A percentile compares a stretch with the other conserved stretches of the same genome.
Evolutionary conservation across 2,329 filamentous ascomycete species (phyloP).

Genomic region (Fusarium nanum): DNA sequence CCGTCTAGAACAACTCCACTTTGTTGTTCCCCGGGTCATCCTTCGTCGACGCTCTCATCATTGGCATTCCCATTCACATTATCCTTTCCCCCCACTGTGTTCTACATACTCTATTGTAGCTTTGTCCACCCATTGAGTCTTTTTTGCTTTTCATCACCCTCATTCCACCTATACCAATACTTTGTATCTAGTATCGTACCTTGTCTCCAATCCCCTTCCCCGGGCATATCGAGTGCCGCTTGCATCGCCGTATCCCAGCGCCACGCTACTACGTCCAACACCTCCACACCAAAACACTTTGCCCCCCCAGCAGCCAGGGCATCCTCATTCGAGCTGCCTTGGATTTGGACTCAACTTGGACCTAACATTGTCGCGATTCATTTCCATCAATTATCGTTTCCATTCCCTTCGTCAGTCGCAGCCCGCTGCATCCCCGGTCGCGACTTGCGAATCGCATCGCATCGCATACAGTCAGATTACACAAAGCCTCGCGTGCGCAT

Average conservation of each 20-base stretch:
- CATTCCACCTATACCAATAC: constrained; percentile 3
- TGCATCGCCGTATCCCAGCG: constrained; percentile 44
- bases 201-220: constrained; percentile 26
- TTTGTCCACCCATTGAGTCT: constrained; percentile 22
- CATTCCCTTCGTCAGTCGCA: constrained; percentile 24
- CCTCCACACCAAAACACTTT: constrained; percentile 43
- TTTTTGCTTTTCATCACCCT: neutral
- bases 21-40: constrained; percentile 33
- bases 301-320: constrained; percentile 40
- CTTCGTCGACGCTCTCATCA: constrained; percentile 15
- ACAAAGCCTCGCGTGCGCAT: constrained; percentile 45
- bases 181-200: constrained; percentile 12
- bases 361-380: constrained; percentile 37
- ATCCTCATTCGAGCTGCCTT: constrained; percentile 31
- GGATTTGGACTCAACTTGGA: constrained; percentile 29
- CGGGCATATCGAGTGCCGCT: constrained; percentile 37
- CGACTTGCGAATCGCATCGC: constrained; percentile 42
- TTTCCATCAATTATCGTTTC: constrained; percentile 14
- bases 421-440: constrained; percentile 36
- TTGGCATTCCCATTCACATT: constrained; percentile 6
- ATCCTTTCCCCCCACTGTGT: constrained; percentile 16
- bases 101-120: neutral
- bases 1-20: constrained; percentile 36
- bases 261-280: constrained; percentile 42
- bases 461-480: constrained; percentile 18